Evolutionary conservation across 2,329 filamentous ascomycete genomes (phyloP), one percentile per base, ranked within the genome.

Genomic region (Paramyrothecium roridum): DNA sequence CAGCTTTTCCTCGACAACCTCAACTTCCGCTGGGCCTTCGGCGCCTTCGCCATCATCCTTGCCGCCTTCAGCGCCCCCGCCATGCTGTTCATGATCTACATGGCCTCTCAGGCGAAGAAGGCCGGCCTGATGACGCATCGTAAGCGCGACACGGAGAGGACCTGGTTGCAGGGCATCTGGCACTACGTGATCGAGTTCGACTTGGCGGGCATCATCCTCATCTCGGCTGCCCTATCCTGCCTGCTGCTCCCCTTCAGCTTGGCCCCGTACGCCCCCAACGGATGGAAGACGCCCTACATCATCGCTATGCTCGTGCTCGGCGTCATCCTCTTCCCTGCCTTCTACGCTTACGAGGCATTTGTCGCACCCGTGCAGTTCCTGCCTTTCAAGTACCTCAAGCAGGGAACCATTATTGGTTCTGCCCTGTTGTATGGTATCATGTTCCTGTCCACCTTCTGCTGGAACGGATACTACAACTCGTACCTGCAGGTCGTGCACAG

Each of bases 121-220:
- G 63, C 72, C n/a, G 81, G 80, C 3, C 61, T 82, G 11, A 73
- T 76, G 2, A 67, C 70, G 21, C 26, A 30, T 30, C 26, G 26
- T 30, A 66, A 71, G 20, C 73, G 70, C 8, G 76, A 71, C 23
- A 21, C 49, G n/a, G 71, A 64, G 4, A 80, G 84, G 16, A 82
- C 73, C 2, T 19, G 67, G 1, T 51, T 53, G 8, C 26, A 86
- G 63, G 82, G 78, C 2, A 57, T 80, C 46, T 68, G 73, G 60
- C 73, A 83, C 65, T 85, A 87, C 65, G 63, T 77, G 13, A 63
- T 82, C 22, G 78, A 88, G 57, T 87, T 88, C 59, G 86, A 89
- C 60, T 73, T 79, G n/a, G 65, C 80, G 2, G 82, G 82, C 4
- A 72, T 82, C 50, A 63, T 84, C 21, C 66, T 85, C 43, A 70